Conservation (phyloP, 176 grass and related monocot species). For the Avena atlantica region DNA sequence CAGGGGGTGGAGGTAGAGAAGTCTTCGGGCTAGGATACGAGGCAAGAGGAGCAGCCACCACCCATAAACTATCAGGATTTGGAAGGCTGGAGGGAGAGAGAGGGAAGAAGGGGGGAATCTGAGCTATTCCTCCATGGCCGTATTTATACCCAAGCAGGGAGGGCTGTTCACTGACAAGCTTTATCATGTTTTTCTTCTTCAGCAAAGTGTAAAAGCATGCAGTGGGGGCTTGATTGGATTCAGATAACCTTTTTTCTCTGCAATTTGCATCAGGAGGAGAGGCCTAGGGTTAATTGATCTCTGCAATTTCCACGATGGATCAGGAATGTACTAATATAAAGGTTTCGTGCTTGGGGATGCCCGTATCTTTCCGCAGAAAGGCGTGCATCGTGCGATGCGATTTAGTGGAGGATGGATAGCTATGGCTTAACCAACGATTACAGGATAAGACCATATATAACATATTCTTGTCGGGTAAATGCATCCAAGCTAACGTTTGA, state of each 20-base stretch:
- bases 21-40: neutral
- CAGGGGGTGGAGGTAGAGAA: conserved; percentile 21
- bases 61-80: conserved; percentile 47
- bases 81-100: neutral
- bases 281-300: neutral
- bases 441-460: conserved; percentile 28
- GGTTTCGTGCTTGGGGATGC: conserved; percentile 37
- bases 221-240: conserved; percentile 48
- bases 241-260: conserved; percentile 21
- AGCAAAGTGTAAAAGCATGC: conserved; percentile 30
- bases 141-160: conserved; percentile 46
- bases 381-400: conserved; percentile 33
- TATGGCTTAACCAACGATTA: conserved; percentile 54
- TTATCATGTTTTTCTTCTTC: conserved; percentile 32
- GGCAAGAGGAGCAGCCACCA: conserved; percentile 13
- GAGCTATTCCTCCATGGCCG: conserved; percentile 21
- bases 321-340: conserved; percentile 9
- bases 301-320: conserved; percentile 39
- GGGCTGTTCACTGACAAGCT: conserved; percentile 24
- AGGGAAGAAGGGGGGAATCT: conserved; percentile 41
- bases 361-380: conserved; percentile 46
- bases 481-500: neutral
- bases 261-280: conserved; percentile 39
- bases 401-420: conserved; percentile 53
- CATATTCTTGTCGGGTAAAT: conserved; percentile 42